Evolutionary conservation across 163 green algal genomes (phyloP), one percentile per base, ranked within the genome.

Genomic region (Scenedesmus sp.): DNA sequence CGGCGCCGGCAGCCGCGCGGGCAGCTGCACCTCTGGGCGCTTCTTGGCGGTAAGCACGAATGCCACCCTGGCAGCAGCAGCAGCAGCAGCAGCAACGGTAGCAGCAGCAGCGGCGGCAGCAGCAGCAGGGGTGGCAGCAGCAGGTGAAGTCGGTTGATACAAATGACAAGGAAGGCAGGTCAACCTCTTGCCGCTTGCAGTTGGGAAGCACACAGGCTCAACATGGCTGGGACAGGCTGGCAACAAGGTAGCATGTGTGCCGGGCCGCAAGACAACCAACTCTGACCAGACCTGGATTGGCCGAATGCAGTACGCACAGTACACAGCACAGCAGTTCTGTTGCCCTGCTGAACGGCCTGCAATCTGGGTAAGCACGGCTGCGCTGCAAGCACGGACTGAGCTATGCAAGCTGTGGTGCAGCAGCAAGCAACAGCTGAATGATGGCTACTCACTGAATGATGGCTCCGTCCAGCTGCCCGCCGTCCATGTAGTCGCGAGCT

Each of bases 401-500:
- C 46, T 53, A 53, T 53, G 46, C 46, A 53, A 83, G 33, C 42
- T 44, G 42, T 61, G 4, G 12, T 40, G 78, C 78, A 46, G 42
- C 42, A 56, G 35, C 43, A 84, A 33, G 18, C 42, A 84, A 37
- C 42, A 15, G 9, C 42, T 22, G 10, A 20, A 20, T 42, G 37
- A 37, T 40, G 13, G 72, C 72, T 13, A 85, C 92, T 85, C 81
- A 97, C 94, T 89, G 94, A 42, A 99, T 91, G 0, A 95, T 79
- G 76, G 95, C 96, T n/a, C 97, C 97, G 90, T 99, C 97, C 7
- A 99, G 94, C 93, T 98, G 97, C 10, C 95, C 97, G 1, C 96
- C 97, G 82, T 98, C 94, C 97, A 99, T 98, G 93, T 96, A 93
- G 37, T 96, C 92, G 18, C 93, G 83, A 4, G 97, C 97, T 65